phyloP scores from a whole-genome alignment of 371 early-diverging fungal species.

The Rhizopus stolonifer region DNA sequence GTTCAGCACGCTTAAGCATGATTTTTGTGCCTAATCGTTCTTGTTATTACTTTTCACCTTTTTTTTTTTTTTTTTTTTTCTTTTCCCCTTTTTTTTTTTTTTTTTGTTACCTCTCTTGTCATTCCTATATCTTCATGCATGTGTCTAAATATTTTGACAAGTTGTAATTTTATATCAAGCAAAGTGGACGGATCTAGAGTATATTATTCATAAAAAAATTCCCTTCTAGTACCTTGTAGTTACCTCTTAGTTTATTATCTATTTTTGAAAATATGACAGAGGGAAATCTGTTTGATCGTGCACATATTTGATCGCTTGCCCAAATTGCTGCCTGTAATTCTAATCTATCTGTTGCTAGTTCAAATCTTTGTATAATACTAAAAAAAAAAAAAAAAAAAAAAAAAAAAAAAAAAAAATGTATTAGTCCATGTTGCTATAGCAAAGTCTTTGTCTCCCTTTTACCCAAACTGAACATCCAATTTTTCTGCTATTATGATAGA shows the following conservation, averaged over 20 bases:
- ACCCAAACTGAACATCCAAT: constrained; percentile 60
- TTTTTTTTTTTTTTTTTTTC: constrained; percentile 12
- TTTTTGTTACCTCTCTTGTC: constrained; percentile 39
- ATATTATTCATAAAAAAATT: too few species aligned
- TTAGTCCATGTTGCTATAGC: too few species aligned
- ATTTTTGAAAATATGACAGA: constrained; percentile 47
- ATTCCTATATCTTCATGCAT: constrained; percentile 61
- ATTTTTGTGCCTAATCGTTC: constrained; percentile 43
- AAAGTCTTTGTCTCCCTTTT: too few species aligned
- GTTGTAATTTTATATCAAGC: constrained; percentile 38
- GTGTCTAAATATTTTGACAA: constrained; percentile 57
- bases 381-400: neutral
- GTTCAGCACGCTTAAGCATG: constrained; percentile 46
- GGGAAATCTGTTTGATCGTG: constrained; percentile 49
- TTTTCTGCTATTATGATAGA: constrained; percentile 54
- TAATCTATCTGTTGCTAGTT: constrained; percentile 47
- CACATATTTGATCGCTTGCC: constrained; percentile 58
- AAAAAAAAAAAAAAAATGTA: neutral
- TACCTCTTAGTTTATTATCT: constrained; percentile 31
- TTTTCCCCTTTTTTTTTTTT: constrained; percentile 33
- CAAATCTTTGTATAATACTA: constrained; percentile 44
- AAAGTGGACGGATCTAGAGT: constrained; percentile 35
- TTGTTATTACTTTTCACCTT: too few species aligned
- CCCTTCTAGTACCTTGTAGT: too few species aligned
- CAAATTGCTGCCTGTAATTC: constrained; percentile 60